Evolutionary conservation across 192 early-diverging fungal species (phyloP), one percentile per base, ranked within the genome.

Genomic region (Backusella psychrophila): DNA sequence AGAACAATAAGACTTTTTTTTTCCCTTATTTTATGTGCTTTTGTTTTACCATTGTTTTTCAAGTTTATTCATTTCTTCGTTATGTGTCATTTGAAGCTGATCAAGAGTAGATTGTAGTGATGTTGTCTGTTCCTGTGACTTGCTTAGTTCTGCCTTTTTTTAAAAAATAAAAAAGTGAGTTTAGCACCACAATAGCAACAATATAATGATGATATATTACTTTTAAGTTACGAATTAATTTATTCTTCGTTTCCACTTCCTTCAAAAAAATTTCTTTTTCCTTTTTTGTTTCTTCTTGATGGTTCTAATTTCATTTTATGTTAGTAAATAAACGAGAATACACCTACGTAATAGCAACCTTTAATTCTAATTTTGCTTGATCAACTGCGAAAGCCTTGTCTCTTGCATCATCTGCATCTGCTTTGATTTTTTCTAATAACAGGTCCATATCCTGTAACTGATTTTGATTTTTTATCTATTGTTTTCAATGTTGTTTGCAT

Each of bases 401-500:
- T 69, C 80, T 77, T 75, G 80, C 80, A 44, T 39, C 72, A 39
- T 74, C 80, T 42, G 73, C 73, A 31, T 42, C 49, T 6, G 59
- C 17, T 35, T 81, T 81, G 19, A 75, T 31, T 38, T 81, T 81
- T n/a, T 81, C 80, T 12, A 81, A 53, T 67, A 77, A 56, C n/a
- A 81, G 15, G n/a, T 77, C 49, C 53, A 81, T 33, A 72, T 81
- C 80, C 14, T 77, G 41, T 72, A 56, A 73, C 59, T 72, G 59
- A 26, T 41, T 52, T 56, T 74, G 38, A 31, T 67, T 79, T 42
- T 79, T 79, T 29, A 59, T 23, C 53, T 66, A 52, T n/a, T 15
- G n/a, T 2, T 36, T 6, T 5, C 31, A 2, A 33, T 2, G 1
- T 38, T 35, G 5, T 39, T 39, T 31, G 8, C 7, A 68, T 34